Evolutionary conservation across 805 yeast genomes (phyloP), one percentile per base, ranked within the genome.

Genomic region (Cyberlindnera samutprakarnensis): DNA sequence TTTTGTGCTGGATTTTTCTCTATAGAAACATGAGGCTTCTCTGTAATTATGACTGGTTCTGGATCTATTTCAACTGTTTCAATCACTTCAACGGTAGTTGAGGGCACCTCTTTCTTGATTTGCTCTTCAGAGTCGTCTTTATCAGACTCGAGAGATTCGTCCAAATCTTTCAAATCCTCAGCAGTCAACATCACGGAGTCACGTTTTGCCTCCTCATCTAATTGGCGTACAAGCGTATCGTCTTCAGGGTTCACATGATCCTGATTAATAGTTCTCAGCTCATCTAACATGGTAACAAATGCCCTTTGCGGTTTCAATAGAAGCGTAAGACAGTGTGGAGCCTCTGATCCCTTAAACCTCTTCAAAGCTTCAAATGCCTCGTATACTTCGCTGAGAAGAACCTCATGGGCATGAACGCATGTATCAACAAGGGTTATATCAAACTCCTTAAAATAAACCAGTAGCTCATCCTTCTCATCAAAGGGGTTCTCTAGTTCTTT

Each of bases 391-490:
- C 37, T 16, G 12, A 50, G 27, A 2, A 34, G 33, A 7, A 49
- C 24, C 11, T 43, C 38, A n/a, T 37, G 36, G 3, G 50, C 38
- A 29, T 40, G 32, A 5, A 32, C 26, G 23, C 42, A 46, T 1
- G 49, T 37, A 14, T 48, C 52, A 2, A 28, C 23, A 6, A 50
- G 20, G 2, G 35, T 27, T 1, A 44, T 12, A 6, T 40, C 41
- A 25, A 48, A 42, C 20, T 47, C 49, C 19, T 32, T 40, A 21
- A 50, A 48, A 6, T n/a, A 30, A 10, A 48, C 16, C 1, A 36
- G 17, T 14, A 48, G 23, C 15, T 47, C 53, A 23, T 41, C 44
- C 11, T 30, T 36, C 3, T 41, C 43, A 11, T 31, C 21, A 25
- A 48, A 48, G n/a, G 51, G 44, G 14, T 40, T 41, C 3, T 28